Base-by-base conservation (phyloP, 306 rosid species). In the Oemleria cerasiformis region DNA sequence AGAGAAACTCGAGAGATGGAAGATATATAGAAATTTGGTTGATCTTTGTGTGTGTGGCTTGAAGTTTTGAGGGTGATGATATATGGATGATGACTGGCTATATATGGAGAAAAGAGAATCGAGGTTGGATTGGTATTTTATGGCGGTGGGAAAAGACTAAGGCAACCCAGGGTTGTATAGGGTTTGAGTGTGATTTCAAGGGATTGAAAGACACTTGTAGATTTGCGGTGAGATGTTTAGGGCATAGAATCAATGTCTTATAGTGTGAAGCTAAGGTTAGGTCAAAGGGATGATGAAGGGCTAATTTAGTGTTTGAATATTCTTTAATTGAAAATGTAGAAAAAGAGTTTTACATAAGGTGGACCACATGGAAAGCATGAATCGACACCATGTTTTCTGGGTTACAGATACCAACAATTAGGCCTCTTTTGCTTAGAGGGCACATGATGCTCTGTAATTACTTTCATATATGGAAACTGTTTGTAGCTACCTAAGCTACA, bases 81-180 rank as follows among this genome's bases (percentile, higher is more conserved):
- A 30, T 1, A 30, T 39, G 50, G 54, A 38, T 19, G 20, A 54
- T 60, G 41, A 58, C 20, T 56, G 78, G 40, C 67, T 13, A 30
- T 30, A 2, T 30, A 2, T 30, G 36, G 36, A 30, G 3, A 56
- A 36, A 66, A 47, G 51, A 54, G 72, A 15, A 7, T 17, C 42
- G 66, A 65, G 65, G 5, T 65, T 34, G 73, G 67, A 4, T 30
- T 30, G 36, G 56, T 57, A 51, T 51, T 72, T 74, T 74, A 74
- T 54, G 65, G 66, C 9, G 60, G n/a, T 55, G 9, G 9, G 56
- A 23, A 54, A 53, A 42, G 48, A 15, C 56, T 45, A 65, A 44
- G 10, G 56, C 56, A 12, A 65, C 70, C 40, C 3, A 44, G 55
- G 39, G 56, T 42, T 42, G 66, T n/a, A 48, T 8, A 45, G 7